Conservation (phyloP, 768 basidiomycete species). For the Boletus rubescentipes region DNA sequence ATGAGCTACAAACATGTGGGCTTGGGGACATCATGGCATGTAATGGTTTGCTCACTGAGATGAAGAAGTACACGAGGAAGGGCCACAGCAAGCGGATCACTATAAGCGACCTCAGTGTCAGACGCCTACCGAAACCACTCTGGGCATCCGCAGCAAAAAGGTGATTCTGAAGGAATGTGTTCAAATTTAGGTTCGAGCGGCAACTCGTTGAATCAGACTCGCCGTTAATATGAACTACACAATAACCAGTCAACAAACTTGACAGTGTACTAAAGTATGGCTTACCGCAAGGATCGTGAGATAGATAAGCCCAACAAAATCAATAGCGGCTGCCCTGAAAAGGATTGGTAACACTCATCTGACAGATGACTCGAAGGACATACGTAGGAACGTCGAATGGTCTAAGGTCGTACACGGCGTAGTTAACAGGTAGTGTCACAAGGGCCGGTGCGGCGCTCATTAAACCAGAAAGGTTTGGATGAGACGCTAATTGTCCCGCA, state of each 20-base stretch:
- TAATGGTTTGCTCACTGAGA: slow-evolving; percentile 34
- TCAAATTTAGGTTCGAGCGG: neutral
- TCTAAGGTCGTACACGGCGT: slow-evolving; percentile 46
- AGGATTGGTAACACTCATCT: neutral
- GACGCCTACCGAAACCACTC: slow-evolving; percentile 40
- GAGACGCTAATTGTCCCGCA: slow-evolving; percentile 27
- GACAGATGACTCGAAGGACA: slow-evolving; percentile 21
- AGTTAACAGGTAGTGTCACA: slow-evolving; percentile 48
- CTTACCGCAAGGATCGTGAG: slow-evolving; percentile 37
- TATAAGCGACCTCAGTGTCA: slow-evolving; percentile 40
- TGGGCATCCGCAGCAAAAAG: slow-evolving; percentile 33
- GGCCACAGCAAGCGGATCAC: slow-evolving; percentile 41
- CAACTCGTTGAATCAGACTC: neutral
- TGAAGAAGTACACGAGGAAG: slow-evolving; percentile 40
- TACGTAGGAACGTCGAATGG: slow-evolving; percentile 63
- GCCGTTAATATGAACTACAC: slow-evolving; percentile 31
- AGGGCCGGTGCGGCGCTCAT: slow-evolving; percentile 49
- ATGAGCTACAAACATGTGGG: slow-evolving; percentile 41
- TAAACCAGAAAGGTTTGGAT: slow-evolving; percentile 35
- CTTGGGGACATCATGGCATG: neutral
- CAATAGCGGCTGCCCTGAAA: slow-evolving; percentile 50
- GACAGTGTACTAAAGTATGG: neutral
- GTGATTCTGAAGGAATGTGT: slow-evolving; percentile 25
- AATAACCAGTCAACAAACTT: slow-evolving; percentile 1
- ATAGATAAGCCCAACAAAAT: slow-evolving; percentile 55